Base-by-base conservation (phyloP, 768 basidiomycete genomes). In the Kwoniella botswanensis region DNA sequence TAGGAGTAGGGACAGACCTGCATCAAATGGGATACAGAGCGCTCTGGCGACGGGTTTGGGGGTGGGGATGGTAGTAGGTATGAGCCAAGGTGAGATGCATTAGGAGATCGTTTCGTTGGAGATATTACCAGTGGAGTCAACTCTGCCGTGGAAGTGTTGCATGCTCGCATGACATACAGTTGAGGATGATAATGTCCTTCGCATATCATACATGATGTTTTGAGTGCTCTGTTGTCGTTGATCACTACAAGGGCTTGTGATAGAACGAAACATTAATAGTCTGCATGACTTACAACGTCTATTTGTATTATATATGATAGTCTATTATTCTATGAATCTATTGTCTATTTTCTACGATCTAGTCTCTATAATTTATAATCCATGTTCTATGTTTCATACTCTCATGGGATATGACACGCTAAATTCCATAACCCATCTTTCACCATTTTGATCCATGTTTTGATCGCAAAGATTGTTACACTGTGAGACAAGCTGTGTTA, bases 321-420 rank as follows among this genome's bases (percentile, higher is more conserved):
- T 58, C 56, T 58, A 24, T 58, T 1, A n/a, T 43, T 50, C 63
- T 64, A 64, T 35, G 0, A 24, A 26, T 67, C 65, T 66, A 66
- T 18, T 4, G 7, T 63, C 61, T 63, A 63, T 61, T 12, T 21
- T 61, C 13, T 61, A 68, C 22, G 59, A 24, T 53, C 55, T 55
- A 35, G 35, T 35, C 35, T 35, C 35, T 35, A 35, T 9, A 7
- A 35, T 7, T 35, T 9, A 44, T 66, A 43, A 24, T 66, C 15
- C 58, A 54, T 58, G 17, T 46, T 55, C 50, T 63, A 65, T 22
- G 9, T 26, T 22, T 41, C 21, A 52, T 42, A 41, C 35, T 35
- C 6, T 35, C 35, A 35, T 9, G 1, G 35, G 0, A 35, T 35
- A 35, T 35, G 1, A 0, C 35, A 35, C 7, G 5, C 7, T 35